These are phyloP conservation scores for Aquilaria sinensis DNA, from an alignment of 345 rosid genomes.

Conservation along the genomic window DNA sequence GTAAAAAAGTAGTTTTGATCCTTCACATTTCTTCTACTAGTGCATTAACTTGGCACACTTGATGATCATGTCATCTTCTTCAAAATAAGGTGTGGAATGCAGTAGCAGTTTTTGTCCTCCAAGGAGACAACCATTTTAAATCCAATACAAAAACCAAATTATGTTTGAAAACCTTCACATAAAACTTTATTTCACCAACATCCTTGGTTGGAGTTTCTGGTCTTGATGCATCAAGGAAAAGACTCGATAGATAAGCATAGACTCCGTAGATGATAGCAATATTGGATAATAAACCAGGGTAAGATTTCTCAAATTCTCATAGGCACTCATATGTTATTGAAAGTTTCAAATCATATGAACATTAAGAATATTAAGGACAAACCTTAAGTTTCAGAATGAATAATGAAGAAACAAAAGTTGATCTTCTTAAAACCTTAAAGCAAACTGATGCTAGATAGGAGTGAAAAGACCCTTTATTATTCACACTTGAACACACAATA, in stretches of 20 bases:
- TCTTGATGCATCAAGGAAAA: slow-evolving; percentile 36
- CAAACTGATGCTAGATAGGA: too few relatives aligned
- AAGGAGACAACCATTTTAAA: slow-evolving; percentile 90
- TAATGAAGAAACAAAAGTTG: too few relatives aligned
- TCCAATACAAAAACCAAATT: slow-evolving; percentile 71
- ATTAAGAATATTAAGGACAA: too few relatives aligned
- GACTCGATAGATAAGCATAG: slow-evolving; percentile 40
- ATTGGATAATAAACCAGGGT: slow-evolving; percentile 72
- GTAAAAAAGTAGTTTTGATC: too few relatives aligned
- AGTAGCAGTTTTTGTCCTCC: slow-evolving; percentile 84
- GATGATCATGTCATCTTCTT: too few relatives aligned
- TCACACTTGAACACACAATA: too few relatives aligned
- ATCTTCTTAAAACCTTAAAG: too few relatives aligned
- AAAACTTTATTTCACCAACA: slow-evolving; percentile 28
- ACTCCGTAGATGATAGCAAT: slow-evolving; percentile 41
- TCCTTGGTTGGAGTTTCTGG: slow-evolving; percentile 19
- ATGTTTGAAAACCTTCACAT: slow-evolving; percentile 48
- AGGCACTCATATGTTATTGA: slow-evolving; percentile 58
- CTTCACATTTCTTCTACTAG: too few relatives aligned
- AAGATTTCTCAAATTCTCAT: slow-evolving; percentile 69
- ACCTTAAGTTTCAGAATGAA: too few relatives aligned
- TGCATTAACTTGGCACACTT: too few relatives aligned
- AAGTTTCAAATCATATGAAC: too few relatives aligned
- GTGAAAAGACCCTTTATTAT: too few relatives aligned
- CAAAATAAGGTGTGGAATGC: slow-evolving; percentile 63